A percentile compares a stretch with the other conserved stretches of the same genome.
Conservation (phyloP, 202 grass and related monocot genomes). For the Bolboschoenoplectus hybrid region DNA sequence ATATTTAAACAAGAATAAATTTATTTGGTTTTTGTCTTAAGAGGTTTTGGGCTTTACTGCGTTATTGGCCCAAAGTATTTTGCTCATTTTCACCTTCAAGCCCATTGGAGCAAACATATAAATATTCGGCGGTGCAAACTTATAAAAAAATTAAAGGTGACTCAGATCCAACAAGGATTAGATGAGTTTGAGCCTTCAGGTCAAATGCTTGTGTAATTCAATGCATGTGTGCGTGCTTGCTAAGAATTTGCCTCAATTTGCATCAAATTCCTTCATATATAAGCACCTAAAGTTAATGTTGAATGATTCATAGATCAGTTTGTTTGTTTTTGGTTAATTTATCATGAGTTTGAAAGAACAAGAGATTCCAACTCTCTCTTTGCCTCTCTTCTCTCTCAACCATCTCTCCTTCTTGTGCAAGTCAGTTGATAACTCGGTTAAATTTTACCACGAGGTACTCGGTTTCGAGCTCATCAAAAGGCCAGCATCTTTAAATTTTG, state of each 20-base stretch:
- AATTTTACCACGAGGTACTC: slow-evolving; percentile 70
- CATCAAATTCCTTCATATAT: neutral
- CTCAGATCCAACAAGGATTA: slow-evolving; percentile 25
- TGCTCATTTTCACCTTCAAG: neutral
- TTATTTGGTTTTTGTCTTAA: too few relatives aligned
- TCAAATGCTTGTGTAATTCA: neutral
- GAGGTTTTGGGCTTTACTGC: too few relatives aligned
- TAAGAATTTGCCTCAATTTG: neutral
- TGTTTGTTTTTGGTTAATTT: neutral
- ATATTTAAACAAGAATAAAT: too few relatives aligned
- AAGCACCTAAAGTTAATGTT: neutral
- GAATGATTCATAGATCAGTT: neutral
- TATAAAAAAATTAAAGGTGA: neutral
- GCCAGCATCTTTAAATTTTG: slow-evolving; percentile 66
- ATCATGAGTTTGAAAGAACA: slow-evolving; percentile 40
- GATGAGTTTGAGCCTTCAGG: slow-evolving; percentile 6
- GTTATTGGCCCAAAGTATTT: neutral
- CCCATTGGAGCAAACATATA: too few relatives aligned
- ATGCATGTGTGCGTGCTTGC: neutral
- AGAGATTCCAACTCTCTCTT: neutral
- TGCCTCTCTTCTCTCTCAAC: slow-evolving; percentile 71
- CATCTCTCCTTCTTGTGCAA: slow-evolving; percentile 75
- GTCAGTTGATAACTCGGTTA: slow-evolving; percentile 56
- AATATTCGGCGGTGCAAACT: neutral
- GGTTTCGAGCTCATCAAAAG: slow-evolving; percentile 76